Evolutionary conservation across 2,329 filamentous ascomycete species (phyloP), one percentile per base, ranked within the genome.

Genomic region (Calonectria hawksworthii): DNA sequence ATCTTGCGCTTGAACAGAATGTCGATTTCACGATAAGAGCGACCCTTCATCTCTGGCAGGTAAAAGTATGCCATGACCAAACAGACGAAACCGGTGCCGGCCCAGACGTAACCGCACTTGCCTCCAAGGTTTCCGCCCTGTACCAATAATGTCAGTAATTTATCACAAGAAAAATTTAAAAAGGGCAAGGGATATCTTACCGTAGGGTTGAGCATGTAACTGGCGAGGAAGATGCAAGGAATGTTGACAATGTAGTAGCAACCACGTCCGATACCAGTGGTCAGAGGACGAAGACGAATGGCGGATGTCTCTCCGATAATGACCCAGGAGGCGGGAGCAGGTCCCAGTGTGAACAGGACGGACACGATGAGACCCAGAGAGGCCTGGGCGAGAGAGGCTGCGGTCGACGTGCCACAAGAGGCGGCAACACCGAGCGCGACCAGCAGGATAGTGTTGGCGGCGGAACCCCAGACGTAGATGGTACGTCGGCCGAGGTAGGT

Each of bases 271-370:
- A 93, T 84, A 83, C 92, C 92, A 30, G 92, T 93, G 4, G 90
- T 93, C n/a, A 93, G 85, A 61, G 92, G 90, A 63, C 92, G 83
- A 36, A 94, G 91, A 75, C 92, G 92, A 70, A 93, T 89, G 66
- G 92, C 86, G 0, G 92, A 93, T 2, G 92, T 93, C 83, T 94
- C 92, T 78, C 90, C 91, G 61, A 94, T 93, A 77, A 93, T 92
- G 84, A 91, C 90, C 89, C 90, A 94, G 13, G 92, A 93, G 51
- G 90, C 90, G 61, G 92, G 92, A 2, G 91, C 92, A 32, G 91
- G 91, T 77, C 90, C 91, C 21, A 92, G 83, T 52, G 89, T 90
- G 85, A 93, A 94, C 38, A 93, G 84, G 71, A 94, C 90, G 34
- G 92, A 93, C 80, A 94, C 87, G 78, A 93, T 92, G 68, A 94